Evolutionary conservation across 2,329 filamentous ascomycete genomes (phyloP).

Genomic region (Alternaria ventricosa): DNA sequence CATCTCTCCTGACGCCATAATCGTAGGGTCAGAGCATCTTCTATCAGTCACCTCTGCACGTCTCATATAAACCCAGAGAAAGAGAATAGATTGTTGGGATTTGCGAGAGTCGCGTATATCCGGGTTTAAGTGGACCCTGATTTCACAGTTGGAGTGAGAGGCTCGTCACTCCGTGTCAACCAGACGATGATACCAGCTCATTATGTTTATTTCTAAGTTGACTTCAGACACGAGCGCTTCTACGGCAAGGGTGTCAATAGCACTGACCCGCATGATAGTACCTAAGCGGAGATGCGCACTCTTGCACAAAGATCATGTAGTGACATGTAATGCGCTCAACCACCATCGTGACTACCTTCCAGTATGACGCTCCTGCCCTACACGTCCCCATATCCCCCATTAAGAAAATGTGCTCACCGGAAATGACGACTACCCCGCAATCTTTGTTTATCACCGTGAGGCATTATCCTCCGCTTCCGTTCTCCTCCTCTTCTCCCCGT

Average conservation of each 20-base stretch:
- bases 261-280: neutral
- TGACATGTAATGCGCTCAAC: neutral
- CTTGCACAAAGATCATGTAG: neutral
- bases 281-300: neutral
- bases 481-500: neutral
- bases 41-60: neutral
- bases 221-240: neutral
- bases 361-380: neutral
- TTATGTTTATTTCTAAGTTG: neutral
- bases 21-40: neutral
- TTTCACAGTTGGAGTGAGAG: neutral
- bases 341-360: neutral
- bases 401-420: neutral
- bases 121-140: neutral
- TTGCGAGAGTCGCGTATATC: neutral
- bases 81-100: accelerated
- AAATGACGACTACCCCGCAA: neutral
- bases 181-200: neutral
- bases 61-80: neutral
- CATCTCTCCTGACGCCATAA: neutral
- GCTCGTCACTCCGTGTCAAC: neutral
- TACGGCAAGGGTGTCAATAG: neutral
- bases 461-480: neutral
- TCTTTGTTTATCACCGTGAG: neutral
- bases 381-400: neutral